Evolutionary conservation across 2,329 filamentous ascomycete species (phyloP), one percentile per base, ranked within the genome.

Genomic region (Dryadomyces quercus-mongolicae): DNA sequence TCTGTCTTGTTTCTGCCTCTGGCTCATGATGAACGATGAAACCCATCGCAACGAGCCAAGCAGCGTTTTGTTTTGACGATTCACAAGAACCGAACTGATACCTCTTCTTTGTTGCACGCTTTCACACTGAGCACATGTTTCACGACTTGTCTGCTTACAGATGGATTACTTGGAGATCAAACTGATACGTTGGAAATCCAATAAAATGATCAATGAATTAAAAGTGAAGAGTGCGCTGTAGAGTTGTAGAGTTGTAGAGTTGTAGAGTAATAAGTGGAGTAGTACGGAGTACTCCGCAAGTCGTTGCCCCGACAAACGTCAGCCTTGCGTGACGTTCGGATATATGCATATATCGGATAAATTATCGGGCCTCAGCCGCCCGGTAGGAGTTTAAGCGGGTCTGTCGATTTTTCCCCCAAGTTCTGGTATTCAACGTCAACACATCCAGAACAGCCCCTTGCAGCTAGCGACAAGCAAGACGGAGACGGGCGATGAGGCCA

Each of bases 91-190:
- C n/a, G 38, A 21, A 22, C 43, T 46, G 42, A 52, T 52, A 46
- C 44, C 51, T 46, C 21, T 52, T 52, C 31, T 21, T 52, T 52
- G 31, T 45, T 52, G 10, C 46, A 40, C 34, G 36, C 3, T 52
- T 51, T 34, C 38, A 44, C n/a, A 42, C 15, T 5, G 34, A 45
- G 44, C 51, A 45, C 43, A 22, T 52, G 42, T 40, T 40, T 45
- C 16, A 52, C 22, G 50, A 52, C 15, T 31, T 6, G 47, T 16
- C 18, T 15, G 18, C 18, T 49, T 36, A 20, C 25, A 8, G 36
- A 40, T 9, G 36, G 36, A 40, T 18, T 25, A 9, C 13, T 18
- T 25, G 18, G 49, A 42, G 21, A 34, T 16, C 15, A 13, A 20
- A 50, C 18, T 16, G 25, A 16, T n/a, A 31, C 6, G 2, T 20